Conservation (phyloP, 108 stramenopile species). For the Tribonema minus region DNA sequence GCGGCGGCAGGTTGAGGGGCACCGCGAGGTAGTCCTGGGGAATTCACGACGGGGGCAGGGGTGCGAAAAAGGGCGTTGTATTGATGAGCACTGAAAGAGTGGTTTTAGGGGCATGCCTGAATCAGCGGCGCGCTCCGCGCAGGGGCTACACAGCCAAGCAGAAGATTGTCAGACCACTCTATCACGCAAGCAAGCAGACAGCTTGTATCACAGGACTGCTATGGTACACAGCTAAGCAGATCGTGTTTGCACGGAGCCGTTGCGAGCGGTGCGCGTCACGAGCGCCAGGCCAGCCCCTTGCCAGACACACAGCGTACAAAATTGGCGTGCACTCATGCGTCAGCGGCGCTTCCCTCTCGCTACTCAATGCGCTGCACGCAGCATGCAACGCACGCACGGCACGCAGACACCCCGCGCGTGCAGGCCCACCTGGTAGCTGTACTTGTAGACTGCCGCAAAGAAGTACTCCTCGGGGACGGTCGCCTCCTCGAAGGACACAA, state of each 20-base stretch:
- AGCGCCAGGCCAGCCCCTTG: too few species aligned
- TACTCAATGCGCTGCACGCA: background rate
- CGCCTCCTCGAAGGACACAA: conserved; percentile 63
- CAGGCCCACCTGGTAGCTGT: background rate
- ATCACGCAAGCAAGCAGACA: background rate
- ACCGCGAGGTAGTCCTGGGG: conserved; percentile 32
- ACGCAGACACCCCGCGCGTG: background rate
- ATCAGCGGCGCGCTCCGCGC: too few species aligned
- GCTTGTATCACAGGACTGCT: background rate
- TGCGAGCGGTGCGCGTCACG: too few species aligned
- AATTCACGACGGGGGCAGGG: background rate
- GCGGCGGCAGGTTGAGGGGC: conserved; percentile 74
- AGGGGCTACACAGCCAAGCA: too few species aligned
- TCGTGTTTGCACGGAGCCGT: conserved; percentile 1
- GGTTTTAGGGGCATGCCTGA: background rate
- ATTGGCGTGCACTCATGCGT: too few species aligned
- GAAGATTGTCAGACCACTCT: background rate
- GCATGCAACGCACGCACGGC: background rate
- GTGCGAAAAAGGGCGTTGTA: background rate
- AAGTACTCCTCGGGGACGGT: conserved; percentile 37
- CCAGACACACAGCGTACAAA: too few species aligned
- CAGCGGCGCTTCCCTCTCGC: background rate
- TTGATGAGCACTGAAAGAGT: background rate
- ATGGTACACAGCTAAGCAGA: background rate
- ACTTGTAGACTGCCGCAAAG: conserved; percentile 36